phyloP scores from a whole-genome alignment of 345 rosid genomes.

The Brassica rapa region DNA sequence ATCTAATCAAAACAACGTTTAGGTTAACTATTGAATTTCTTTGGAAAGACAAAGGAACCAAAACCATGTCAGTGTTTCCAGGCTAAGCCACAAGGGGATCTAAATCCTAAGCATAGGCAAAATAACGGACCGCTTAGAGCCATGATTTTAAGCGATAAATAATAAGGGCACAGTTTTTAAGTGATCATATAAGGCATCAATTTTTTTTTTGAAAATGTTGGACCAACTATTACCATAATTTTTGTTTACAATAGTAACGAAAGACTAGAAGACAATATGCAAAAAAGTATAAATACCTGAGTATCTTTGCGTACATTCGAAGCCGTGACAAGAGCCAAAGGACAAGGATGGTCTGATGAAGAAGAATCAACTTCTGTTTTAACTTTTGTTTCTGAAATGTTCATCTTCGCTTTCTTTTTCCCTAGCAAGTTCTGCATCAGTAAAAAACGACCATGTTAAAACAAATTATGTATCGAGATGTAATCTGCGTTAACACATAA shows the following conservation, averaged over 20 bases:
- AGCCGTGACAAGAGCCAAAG: slow-evolving; percentile 4
- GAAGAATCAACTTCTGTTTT: background rate
- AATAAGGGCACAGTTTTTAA: background rate
- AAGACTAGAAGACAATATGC: background rate
- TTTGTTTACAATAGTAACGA: background rate
- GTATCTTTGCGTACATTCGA: background rate
- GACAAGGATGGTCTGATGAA: background rate
- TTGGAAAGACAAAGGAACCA: background rate
- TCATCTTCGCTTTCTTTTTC: background rate
- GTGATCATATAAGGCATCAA: background rate
- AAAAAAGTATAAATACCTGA: slow-evolving; percentile 1
- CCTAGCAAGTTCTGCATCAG: background rate
- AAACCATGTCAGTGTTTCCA: background rate
- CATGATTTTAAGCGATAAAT: background rate
- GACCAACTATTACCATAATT: background rate
- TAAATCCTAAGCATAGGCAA: background rate
- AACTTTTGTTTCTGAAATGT: background rate
- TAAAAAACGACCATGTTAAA: background rate
- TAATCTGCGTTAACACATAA: background rate
- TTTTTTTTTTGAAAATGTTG: background rate
- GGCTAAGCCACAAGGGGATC: background rate
- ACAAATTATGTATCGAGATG: background rate
- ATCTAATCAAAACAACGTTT: background rate
- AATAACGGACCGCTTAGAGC: background rate
- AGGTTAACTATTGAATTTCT: background rate